Evolutionary conservation across 139 green algal species (phyloP), one percentile per base, ranked within the genome.

Genomic region (Haematococcus lacustris): DNA sequence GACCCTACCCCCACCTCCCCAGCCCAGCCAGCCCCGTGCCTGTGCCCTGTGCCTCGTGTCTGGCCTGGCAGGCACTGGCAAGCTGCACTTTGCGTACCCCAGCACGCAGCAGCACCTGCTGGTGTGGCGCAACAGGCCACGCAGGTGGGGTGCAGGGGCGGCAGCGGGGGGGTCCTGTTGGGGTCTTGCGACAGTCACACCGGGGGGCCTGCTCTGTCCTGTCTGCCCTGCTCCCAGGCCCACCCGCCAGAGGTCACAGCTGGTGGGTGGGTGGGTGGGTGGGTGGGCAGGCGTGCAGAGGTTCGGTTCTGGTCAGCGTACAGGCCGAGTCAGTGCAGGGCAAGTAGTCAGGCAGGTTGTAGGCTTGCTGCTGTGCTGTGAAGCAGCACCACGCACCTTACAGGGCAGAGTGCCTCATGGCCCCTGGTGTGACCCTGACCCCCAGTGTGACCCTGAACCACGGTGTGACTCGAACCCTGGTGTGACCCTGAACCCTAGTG

Each of bases 81-180:
- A 86, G 47, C 79, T 99, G 21, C 82, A 86, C 34, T 97, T 99
- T 77, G 86, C 89, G 0, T 88, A 93, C 71, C 91, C 95, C 38
- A 92, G 76, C 82, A 97, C 92, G 3, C 94, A 99, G 81, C 94
- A 99, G 78, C 90, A 98, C 66, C 82, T 98, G 57, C 87, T 99
- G 13, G 90, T 98, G 38, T 99, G 95, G 95, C 89, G 94, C 68
- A 78, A 86, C 0, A 76, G 77, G 33, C 95, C 95, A 0, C 86
- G 82, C 28, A 87, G 78, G 88, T 93, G 74, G 60, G 88, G 26
- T n/a, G 1, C 50, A 38, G 7, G 64, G 64, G 5, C 33, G n/a
- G n/a, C n/a, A n/a, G n/a, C n/a, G n/a, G n/a, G n/a, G n/a, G n/a
- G n/a, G n/a, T n/a, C n/a, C n/a, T n/a, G n/a, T n/a, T n/a, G n/a